Percentiles rank a stretch among this genome's conserved stretches.
Conservation (phyloP, 1,139 yeast genomes). For the Hyphopichia burtonii region DNA sequence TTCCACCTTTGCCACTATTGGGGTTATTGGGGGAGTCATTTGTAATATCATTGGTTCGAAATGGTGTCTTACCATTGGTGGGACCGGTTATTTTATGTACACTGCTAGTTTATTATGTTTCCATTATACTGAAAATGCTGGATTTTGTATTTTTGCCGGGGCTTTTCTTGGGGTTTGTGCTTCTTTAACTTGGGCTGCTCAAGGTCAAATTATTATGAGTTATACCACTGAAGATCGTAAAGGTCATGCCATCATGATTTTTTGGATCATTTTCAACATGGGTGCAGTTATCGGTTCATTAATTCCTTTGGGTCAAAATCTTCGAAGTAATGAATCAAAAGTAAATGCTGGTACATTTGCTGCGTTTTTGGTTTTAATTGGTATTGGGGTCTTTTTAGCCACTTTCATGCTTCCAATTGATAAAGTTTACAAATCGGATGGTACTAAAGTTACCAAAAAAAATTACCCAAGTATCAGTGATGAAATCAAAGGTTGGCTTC, state of each 20-base stretch:
- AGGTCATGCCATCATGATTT: constrained; percentile 54
- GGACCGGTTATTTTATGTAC: constrained; percentile 56
- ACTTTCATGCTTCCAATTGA: constrained; percentile 47
- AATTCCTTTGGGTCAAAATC: constrained; percentile 53
- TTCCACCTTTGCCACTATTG: constrained; percentile 55
- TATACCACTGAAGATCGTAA: constrained; percentile 57
- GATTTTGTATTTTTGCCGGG: constrained; percentile 58
- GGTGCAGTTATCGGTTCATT: constrained; percentile 62
- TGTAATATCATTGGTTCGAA: constrained; percentile 54
- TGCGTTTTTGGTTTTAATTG: constrained; percentile 58
- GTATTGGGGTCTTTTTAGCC: constrained; percentile 47
- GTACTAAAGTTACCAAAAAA: constrained; percentile 46
- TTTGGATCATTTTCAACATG: constrained; percentile 64
- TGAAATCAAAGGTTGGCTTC: constrained; percentile 43
- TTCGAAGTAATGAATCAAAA: constrained; percentile 32
- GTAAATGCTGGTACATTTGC: constrained; percentile 57
- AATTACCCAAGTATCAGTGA: constrained; percentile 48
- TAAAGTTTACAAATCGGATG: constrained; percentile 53
- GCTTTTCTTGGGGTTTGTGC: constrained; percentile 63
- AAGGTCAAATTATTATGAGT: constrained; percentile 56
- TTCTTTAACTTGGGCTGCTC: constrained; percentile 59
- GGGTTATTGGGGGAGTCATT: constrained; percentile 61
- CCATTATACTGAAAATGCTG: constrained; percentile 47
- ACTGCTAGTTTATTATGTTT: constrained; percentile 51
- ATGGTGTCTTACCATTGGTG: constrained; percentile 51